These are phyloP conservation scores for Fraxinus anomala DNA, from an alignment of 257 asterid genomes.

Conservation along the genomic window DNA sequence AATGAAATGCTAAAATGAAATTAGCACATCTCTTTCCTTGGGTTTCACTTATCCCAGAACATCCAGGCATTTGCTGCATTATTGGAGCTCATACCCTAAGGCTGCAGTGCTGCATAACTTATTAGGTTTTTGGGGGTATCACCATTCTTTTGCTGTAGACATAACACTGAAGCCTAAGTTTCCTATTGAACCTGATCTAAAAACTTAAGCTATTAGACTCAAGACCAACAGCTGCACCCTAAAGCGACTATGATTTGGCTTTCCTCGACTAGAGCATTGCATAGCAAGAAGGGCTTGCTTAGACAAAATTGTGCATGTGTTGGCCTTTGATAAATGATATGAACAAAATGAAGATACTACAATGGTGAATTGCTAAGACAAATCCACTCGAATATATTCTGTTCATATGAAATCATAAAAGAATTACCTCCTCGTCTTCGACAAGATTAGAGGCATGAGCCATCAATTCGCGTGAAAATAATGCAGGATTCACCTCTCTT, in stretches of 20 bases:
- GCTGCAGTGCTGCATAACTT: neutral
- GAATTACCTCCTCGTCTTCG: conserved; percentile 69
- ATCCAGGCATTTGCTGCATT: neutral
- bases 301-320: neutral
- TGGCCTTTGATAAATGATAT: neutral
- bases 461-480: conserved; percentile 75
- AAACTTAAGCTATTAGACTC: neutral
- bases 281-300: neutral
- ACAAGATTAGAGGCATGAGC: conserved; percentile 51
- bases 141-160: neutral
- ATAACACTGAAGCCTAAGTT: neutral
- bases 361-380: neutral
- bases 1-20: neutral
- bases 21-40: neutral
- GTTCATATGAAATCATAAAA: conserved; percentile 1
- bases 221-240: neutral
- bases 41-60: neutral
- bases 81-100: neutral
- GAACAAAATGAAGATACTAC: conserved; percentile 1
- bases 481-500: conserved; percentile 75
- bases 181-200: neutral
- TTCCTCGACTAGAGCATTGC: neutral
- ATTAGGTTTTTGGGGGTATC: neutral
- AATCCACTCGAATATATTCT: neutral
- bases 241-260: neutral